Evolutionary conservation across 2,329 filamentous ascomycete species (phyloP).

Genomic region (Penicillium sp.): DNA sequence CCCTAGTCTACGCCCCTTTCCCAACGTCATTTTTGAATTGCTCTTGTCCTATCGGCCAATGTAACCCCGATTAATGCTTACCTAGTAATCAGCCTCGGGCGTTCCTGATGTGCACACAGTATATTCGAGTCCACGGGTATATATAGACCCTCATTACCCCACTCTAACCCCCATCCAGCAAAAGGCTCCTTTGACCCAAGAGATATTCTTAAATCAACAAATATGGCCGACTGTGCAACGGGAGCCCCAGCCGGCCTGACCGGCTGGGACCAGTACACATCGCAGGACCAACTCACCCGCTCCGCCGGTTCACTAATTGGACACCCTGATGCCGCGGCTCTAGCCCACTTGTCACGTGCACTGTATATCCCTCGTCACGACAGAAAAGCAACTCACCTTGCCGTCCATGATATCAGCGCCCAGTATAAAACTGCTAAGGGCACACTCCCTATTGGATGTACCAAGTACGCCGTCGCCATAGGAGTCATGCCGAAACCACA

Average conservation of each 20-base stretch:
- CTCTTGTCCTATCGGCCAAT: neutral
- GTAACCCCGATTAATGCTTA: no score
- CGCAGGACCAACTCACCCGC: neutral
- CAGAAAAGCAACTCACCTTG: neutral
- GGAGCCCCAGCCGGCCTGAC: no score
- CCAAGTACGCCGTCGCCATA: neutral
- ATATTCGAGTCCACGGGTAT: neutral
- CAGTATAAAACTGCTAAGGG: neutral
- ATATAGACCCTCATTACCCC: neutral
- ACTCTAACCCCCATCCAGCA: neutral
- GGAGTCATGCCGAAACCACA: neutral
- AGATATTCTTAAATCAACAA: neutral
- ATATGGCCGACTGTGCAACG: neutral
- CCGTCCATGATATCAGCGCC: neutral
- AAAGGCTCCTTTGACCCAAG: neutral
- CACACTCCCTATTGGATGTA: neutral
- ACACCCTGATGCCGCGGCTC: neutral
- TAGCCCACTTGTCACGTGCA: neutral
- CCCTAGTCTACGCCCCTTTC: no score
- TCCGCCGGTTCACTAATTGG: neutral
- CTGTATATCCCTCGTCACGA: neutral
- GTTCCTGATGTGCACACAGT: neutral
- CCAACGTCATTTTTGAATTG: neutral
- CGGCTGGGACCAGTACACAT: neutral
- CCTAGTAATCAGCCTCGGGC: neutral